Percentiles rank a stretch among this genome's conserved stretches.
Conservation (phyloP, 106 monocot genomes). For the Hemerocallis citrina region DNA sequence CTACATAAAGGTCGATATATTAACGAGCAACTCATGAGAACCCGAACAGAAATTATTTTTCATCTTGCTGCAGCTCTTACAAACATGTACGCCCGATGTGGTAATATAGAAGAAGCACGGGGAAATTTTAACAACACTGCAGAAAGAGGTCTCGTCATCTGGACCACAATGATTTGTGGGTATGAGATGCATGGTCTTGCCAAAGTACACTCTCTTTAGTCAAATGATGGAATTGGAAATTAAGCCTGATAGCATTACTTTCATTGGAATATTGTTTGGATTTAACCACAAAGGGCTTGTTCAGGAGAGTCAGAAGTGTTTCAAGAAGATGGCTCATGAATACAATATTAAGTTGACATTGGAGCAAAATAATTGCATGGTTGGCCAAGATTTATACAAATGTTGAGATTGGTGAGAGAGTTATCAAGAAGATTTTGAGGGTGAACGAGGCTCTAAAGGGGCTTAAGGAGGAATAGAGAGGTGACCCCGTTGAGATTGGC, state of each 20-base stretch:
- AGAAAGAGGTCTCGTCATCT: constrained; percentile 24
- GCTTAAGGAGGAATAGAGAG: too few species aligned
- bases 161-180: constrained; percentile 38
- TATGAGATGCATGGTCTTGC: constrained; percentile 44
- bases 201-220: constrained; percentile 22
- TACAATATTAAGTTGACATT: constrained; percentile 24
- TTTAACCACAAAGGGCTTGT: constrained; percentile 39
- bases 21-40: constrained; percentile 19
- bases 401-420: constrained; percentile 27
- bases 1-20: constrained; percentile 29
- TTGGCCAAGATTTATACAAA: constrained; percentile 29
- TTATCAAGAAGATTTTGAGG: constrained; percentile 17
- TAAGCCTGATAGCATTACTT: constrained; percentile 27
- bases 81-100: constrained; percentile 38
- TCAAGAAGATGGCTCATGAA: constrained; percentile 24
- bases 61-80: constrained; percentile 32
- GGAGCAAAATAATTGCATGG: constrained; percentile 35
- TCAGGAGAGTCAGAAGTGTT: constrained; percentile 22
- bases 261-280: constrained; percentile 34
- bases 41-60: constrained; percentile 10
- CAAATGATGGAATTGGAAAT: constrained; percentile 29
- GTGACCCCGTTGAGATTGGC: too few species aligned
- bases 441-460: too few species aligned
- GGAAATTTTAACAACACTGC: constrained; percentile 19
- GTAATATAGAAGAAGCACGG: constrained; percentile 17